Conservation (phyloP, 148 eudicot species). For the Camellia lanceoleosa region DNA sequence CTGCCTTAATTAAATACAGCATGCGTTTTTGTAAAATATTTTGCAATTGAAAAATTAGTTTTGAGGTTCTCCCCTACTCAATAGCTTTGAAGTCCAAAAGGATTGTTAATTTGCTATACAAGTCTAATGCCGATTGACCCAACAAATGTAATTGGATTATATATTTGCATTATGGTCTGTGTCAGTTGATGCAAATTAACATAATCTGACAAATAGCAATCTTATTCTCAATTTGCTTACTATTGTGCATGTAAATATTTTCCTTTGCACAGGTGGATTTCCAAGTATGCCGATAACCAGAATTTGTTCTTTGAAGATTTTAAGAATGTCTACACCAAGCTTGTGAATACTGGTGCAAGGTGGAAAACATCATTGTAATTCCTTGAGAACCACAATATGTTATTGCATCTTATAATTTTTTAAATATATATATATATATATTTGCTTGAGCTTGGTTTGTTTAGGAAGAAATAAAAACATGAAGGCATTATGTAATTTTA, state of each 20-base stretch:
- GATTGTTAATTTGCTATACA: background rate
- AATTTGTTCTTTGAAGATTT: conserved; percentile 74
- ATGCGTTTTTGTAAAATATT: background rate
- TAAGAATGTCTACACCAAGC: conserved; percentile 78
- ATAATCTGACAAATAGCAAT: background rate
- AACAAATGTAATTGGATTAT: background rate
- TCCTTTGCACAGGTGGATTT: conserved; percentile 64
- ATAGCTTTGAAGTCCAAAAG: background rate
- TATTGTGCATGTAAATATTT: background rate
- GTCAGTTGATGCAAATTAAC: background rate
- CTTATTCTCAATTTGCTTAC: background rate
- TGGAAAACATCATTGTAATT: conserved; percentile 47
- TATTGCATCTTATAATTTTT: background rate
- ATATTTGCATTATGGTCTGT: background rate
- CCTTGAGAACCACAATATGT: background rate
- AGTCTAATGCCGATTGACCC: background rate
- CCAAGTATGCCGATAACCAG: conserved; percentile 67
- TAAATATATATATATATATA: background rate
- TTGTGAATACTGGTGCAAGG: conserved; percentile 78
- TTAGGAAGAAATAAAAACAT: background rate
- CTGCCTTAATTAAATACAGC: background rate
- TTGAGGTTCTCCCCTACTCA: background rate
- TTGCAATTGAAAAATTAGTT: background rate
- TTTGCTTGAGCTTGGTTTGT: background rate
- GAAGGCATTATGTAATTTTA: background rate